These are phyloP conservation scores for Chlorella variabilis DNA, from an alignment of 163 green algal species.

Conservation along the genomic window DNA sequence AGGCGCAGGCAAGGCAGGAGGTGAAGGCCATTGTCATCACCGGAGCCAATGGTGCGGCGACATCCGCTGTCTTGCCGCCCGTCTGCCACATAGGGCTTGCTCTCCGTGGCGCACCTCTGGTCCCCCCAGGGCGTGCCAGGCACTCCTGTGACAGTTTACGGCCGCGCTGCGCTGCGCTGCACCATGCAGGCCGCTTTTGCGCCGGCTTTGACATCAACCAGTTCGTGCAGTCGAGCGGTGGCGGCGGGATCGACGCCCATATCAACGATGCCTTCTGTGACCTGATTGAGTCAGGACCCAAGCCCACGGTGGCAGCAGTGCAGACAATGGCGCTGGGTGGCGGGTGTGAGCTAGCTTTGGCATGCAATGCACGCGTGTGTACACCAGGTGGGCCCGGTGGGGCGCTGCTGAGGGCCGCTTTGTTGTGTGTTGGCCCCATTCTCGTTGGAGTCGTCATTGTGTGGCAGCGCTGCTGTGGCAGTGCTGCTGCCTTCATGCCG, in stretches of 20 bases:
- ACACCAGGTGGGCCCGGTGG: conserved; percentile 47
- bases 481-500: background rate
- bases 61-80: background rate
- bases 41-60: conserved; percentile 67
- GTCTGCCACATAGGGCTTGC: background rate
- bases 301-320: conserved; percentile 96
- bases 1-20: conserved; percentile 65
- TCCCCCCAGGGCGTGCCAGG: background rate
- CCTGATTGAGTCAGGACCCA: conserved; percentile 85
- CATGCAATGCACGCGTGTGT: conserved; percentile 88
- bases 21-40: conserved; percentile 89
- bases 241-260: conserved; percentile 78
- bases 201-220: conserved; percentile 94
- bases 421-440: too few relatives aligned
- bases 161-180: background rate
- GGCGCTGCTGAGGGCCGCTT: background rate
- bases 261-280: conserved; percentile 84
- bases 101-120: background rate
- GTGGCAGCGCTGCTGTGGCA: conserved; percentile 12
- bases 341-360: conserved; percentile 94
- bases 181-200: conserved; percentile 69
- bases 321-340: conserved; percentile 92
- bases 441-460: too few relatives aligned
- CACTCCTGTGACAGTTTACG: too few relatives aligned
- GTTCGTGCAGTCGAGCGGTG: conserved; percentile 67